A percentile compares a stretch with the other conserved stretches of the same genome.
phyloP scores from a whole-genome alignment of 2,329 filamentous ascomycete species.

The Hymenoscyphus repandus region DNA sequence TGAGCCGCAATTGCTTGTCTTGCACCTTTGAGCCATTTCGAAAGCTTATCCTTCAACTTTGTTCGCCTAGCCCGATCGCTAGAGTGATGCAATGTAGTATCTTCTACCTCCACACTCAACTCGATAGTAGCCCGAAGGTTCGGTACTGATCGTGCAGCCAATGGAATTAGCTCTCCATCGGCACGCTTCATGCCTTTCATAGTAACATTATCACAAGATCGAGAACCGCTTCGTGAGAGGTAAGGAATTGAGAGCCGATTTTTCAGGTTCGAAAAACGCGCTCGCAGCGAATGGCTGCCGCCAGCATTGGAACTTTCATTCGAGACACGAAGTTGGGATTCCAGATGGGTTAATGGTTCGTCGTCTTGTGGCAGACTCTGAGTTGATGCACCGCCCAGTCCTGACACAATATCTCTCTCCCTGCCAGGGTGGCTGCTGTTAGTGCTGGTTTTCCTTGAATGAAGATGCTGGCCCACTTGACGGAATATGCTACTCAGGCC shows the following conservation, averaged over 20 bases:
- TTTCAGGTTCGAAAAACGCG: conserved; percentile 25
- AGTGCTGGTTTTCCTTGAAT: conserved; percentile 22
- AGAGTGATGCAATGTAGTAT: conserved; percentile 14
- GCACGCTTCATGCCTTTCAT: conserved; percentile 18
- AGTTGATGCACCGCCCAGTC: not conserved
- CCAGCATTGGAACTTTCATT: conserved; percentile 33
- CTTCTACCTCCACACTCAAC: conserved; percentile 11
- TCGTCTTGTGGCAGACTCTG: conserved; percentile 4
- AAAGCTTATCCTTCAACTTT: conserved; percentile 23
- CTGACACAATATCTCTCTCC: conserved; percentile 6
- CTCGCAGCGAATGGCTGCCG: conserved; percentile 19
- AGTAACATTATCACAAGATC: conserved; percentile 27
- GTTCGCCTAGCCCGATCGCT: conserved; percentile 15
- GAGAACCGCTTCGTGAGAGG: conserved; percentile 18
- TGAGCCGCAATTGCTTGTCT: conserved; percentile 21
- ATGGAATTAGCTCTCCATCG: conserved; percentile 6
- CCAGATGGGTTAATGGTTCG: conserved; percentile 15
- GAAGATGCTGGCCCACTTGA: conserved; percentile 25
- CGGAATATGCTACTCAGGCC: conserved; percentile 29
- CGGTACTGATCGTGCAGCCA: conserved; percentile 16
- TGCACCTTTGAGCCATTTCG: conserved; percentile 26
- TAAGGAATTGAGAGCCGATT: conserved; percentile 25
- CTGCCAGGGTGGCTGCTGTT: conserved; percentile 14
- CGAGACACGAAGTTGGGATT: conserved; percentile 34
- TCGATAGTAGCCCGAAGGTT: conserved; percentile 17